phyloP scores from a whole-genome alignment of 352 stramenopile genomes.

The Phytophthora ohioensis region DNA sequence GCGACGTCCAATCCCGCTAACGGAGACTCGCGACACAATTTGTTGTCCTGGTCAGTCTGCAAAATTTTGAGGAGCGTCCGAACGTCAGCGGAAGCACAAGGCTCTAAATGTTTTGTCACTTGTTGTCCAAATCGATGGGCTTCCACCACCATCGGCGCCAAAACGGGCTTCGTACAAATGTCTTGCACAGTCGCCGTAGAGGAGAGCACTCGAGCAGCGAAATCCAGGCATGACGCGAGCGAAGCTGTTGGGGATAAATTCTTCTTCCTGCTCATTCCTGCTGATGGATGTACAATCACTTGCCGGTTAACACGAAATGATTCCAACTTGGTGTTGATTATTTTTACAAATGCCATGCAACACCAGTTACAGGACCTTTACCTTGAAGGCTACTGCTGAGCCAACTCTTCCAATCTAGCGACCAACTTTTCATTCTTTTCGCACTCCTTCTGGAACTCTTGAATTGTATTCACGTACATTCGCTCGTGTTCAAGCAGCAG shows the following conservation, averaged over 20 bases:
- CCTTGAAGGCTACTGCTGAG: slow-evolving; percentile 9
- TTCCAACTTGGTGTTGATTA: slow-evolving; percentile 26
- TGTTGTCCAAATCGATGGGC: slow-evolving; percentile 64
- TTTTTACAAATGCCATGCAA: slow-evolving; percentile 37
- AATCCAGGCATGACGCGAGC: slow-evolving; percentile 54
- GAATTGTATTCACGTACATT: too few species aligned
- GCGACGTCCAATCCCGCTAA: slow-evolving; percentile 42
- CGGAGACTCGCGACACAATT: slow-evolving; percentile 13
- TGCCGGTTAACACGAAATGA: slow-evolving; percentile 4
- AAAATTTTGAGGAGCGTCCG: slow-evolving; percentile 38
- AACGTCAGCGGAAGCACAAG: slow-evolving; percentile 12
- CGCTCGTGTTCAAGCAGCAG: slow-evolving; percentile 46
- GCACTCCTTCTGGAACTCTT: too few species aligned
- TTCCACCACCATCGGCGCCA: slow-evolving; percentile 64
- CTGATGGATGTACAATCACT: not conserved
- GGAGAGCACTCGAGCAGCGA: slow-evolving; percentile 49
- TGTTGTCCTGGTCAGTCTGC: slow-evolving; percentile 17
- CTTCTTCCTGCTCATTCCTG: slow-evolving; percentile 45
- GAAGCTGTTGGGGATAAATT: slow-evolving; percentile 38
- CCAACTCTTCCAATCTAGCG: slow-evolving; percentile 22
- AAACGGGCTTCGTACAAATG: slow-evolving; percentile 56
- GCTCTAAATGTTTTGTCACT: slow-evolving; percentile 22
- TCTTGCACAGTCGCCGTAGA: slow-evolving; percentile 26
- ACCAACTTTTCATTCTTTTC: too few species aligned
- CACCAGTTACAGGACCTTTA: slow-evolving; percentile 7